Evolutionary conservation across 495 filamentous ascomycete species (phyloP), one percentile per base, ranked within the genome.

Genomic region (Aspergillus nidulans): DNA sequence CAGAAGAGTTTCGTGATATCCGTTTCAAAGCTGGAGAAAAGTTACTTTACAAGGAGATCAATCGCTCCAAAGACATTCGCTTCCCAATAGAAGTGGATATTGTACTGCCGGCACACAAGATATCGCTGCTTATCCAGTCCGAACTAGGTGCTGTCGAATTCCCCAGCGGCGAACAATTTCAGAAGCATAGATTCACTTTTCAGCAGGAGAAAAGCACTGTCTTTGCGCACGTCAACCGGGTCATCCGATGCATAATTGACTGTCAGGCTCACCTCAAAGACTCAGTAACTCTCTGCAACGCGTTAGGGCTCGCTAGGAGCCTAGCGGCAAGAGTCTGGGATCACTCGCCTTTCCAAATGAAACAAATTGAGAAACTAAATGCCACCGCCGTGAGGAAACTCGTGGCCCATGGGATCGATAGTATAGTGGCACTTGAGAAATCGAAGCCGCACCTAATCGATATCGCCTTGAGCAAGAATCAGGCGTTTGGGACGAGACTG

Each of bases 241-340:
- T 97, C 0, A 80, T 92, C 16, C 83, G 90, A 7, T 96, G 91
- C 58, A 79, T 96, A 8, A 81, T 95, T 44, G 94, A 97, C 66
- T 96, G 91, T 60, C 84, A 90, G 59, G 78, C 87, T 8, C 58
- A 75, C 19, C 78, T 85, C 6, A 71, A 81, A 7, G 91, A 96
- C 62, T 83, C 88, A 0, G 62, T 86, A 3, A 72, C 84, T 9
- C 79, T 81, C 9, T 79, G 80, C 43, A 87, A 85, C 55, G 87
- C 89, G 10, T 74, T 97, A 15, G 89, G 95, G 62, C 77, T 97
- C 18, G 78, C 84, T 6, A 77, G 95, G 54, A 89, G 89, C 52
- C 77, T 97, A 38, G 78, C 81, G 25, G 91, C 90, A 10, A 83
- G 81, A 54, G 87, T 84, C 4, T 97, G 95, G 95, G 95, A 97